A percentile compares a stretch with the other conserved stretches of the same genome.
Evolutionary conservation across 2,329 filamentous ascomycete species (phyloP).

Genomic region (Ploettnerulaceae sp.): DNA sequence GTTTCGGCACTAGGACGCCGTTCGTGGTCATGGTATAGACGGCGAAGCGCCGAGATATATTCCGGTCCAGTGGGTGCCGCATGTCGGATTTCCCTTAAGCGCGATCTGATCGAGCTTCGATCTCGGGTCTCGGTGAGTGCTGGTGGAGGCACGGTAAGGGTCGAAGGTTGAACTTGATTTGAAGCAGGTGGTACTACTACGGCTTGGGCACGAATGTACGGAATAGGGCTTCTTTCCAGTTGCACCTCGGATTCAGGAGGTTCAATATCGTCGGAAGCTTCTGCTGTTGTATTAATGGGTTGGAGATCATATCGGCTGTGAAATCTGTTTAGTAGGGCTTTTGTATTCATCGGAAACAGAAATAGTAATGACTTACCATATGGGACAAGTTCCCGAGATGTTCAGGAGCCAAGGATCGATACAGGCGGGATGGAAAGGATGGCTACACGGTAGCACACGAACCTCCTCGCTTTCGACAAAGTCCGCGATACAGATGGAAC

Average conservation of each 20-base stretch:
- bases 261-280: too few species aligned
- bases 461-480: conserved; percentile 10
- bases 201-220: too few species aligned
- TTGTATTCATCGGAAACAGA: not conserved
- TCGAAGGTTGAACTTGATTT: too few species aligned
- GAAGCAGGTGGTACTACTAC: too few species aligned
- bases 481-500: conserved; percentile 6
- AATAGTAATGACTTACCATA: conserved; percentile 6
- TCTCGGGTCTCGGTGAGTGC: not conserved
- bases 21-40: conserved; percentile 5
- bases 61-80: conserved; percentile 2
- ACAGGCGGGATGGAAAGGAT: conserved; percentile 5
- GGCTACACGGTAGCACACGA: conserved; percentile 6
- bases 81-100: conserved; percentile 2
- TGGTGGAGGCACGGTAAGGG: not conserved
- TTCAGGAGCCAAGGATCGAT: conserved; percentile 11
- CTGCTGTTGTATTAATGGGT: not conserved
- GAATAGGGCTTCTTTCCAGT: too few species aligned
- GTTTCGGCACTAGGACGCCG: too few species aligned
- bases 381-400: conserved; percentile 7
- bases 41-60: conserved; percentile 2
- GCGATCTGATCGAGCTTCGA: conserved; percentile 1
- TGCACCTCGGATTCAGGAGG: too few species aligned
- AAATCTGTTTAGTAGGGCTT: not conserved
- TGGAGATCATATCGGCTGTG: conserved; percentile 3